Conservation (phyloP, 2,329 filamentous ascomycete species). For the Talaromyces pinophilus region DNA sequence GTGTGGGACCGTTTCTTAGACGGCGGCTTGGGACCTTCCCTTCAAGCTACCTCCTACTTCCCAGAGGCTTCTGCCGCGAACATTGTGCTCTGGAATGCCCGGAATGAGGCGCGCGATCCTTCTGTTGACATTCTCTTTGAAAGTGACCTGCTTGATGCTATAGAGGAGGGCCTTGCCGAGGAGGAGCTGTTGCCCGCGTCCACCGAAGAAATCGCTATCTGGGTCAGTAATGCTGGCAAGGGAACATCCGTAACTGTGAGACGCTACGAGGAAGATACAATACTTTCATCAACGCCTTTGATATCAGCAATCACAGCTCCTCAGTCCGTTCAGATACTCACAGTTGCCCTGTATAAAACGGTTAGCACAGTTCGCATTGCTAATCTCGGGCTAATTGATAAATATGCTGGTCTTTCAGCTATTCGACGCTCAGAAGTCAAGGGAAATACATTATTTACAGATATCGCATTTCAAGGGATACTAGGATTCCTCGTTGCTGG, state of each 20-base stretch:
- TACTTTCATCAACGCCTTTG: background rate
- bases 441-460: background rate
- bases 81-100: background rate
- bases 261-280: background rate
- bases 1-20: background rate
- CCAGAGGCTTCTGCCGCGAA: background rate
- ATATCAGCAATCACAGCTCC: background rate
- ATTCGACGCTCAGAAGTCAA: background rate
- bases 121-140: background rate
- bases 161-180: background rate
- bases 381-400: slow-evolving; percentile 2
- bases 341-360: background rate
- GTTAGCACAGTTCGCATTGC: background rate
- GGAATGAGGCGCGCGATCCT: background rate
- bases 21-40: background rate
- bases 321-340: background rate
- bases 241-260: background rate
- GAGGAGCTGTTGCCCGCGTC: background rate
- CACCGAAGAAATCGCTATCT: background rate
- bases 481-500: background rate
- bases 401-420: background rate
- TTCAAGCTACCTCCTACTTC: background rate
- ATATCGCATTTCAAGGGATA: background rate
- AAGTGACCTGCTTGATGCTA: background rate
- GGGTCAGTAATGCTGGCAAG: background rate